A percentile compares a stretch with the other conserved stretches of the same genome.
Evolutionary conservation across 1,284 basidiomycete species (phyloP).

Genomic region (Pyrrhoderma lamaoense): DNA sequence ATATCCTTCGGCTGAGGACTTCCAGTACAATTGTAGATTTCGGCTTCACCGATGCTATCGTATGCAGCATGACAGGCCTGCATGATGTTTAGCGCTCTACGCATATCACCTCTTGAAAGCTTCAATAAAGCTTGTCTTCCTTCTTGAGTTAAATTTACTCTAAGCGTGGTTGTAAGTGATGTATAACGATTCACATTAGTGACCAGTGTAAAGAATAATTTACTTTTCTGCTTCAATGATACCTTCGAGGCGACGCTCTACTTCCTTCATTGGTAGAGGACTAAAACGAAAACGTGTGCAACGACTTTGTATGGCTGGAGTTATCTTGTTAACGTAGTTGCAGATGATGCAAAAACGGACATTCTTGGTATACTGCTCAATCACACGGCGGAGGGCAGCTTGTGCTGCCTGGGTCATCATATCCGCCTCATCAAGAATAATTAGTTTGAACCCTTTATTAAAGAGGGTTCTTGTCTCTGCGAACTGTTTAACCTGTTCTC

Average conservation of each 20-base stretch:
- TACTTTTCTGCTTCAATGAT: constrained; percentile 87
- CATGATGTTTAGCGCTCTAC: constrained; percentile 90
- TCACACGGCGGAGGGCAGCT: constrained; percentile 91
- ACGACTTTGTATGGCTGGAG: constrained; percentile 96
- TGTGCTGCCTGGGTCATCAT: constrained; percentile 99
- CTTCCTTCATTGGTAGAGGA: constrained; percentile 83
- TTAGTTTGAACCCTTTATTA: constrained; percentile 93
- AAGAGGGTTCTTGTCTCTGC: constrained; percentile 92
- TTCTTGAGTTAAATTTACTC: constrained; percentile 81
- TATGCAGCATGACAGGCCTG: constrained; percentile 99
- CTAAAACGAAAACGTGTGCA: constrained; percentile 98
- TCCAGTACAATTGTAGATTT: constrained; percentile 96
- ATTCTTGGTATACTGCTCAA: constrained; percentile 98
- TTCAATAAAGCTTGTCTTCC: constrained; percentile 88
- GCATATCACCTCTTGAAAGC: constrained; percentile 95
- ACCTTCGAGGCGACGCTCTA: constrained; percentile 73
- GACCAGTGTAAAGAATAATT: too few species aligned
- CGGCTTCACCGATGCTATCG: constrained; percentile 79
- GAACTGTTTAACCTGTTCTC: constrained; percentile 98
- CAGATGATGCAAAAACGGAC: constrained; percentile 99
- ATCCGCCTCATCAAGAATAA: constrained; percentile 97
- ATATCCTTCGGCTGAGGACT: constrained; percentile 94
- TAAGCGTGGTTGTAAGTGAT: constrained; percentile 27
- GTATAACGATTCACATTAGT: neutral
- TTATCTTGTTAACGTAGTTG: constrained; percentile 99